Percentiles rank a stretch among this genome's conserved stretches.
Conservation (phyloP, 495 filamentous ascomycete genomes). For the Neurospora sp. region DNA sequence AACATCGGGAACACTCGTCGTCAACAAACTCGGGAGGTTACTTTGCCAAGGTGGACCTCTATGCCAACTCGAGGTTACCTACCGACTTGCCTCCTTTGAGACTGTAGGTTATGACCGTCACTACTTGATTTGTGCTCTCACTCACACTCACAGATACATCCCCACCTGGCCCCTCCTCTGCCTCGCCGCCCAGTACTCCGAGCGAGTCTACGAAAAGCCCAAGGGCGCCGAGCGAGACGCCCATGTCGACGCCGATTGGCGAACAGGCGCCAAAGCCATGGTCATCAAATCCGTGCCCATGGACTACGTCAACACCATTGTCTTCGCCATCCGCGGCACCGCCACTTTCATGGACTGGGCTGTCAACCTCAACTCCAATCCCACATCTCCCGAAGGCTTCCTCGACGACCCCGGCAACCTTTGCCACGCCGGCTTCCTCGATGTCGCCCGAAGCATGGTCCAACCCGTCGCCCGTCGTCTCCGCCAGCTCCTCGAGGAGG, state of each 20-base stretch:
- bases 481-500: slow-evolving; percentile 53
- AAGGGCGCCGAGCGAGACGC: slow-evolving; percentile 46
- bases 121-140: background rate
- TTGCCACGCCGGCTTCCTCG: slow-evolving; percentile 69
- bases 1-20: slow-evolving; percentile 28
- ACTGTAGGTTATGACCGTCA: slow-evolving; percentile 37
- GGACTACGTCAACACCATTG: slow-evolving; percentile 64
- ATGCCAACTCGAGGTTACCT: slow-evolving; percentile 68
- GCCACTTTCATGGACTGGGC: slow-evolving; percentile 77
- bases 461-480: slow-evolving; percentile 57
- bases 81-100: slow-evolving; percentile 52
- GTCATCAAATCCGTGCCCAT: slow-evolving; percentile 66
- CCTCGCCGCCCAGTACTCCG: slow-evolving; percentile 64
- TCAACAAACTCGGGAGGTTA: slow-evolving; percentile 35
- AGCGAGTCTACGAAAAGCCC: slow-evolving; percentile 58
- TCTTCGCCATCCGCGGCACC: slow-evolving; percentile 71
- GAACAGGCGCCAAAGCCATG: slow-evolving; percentile 69
- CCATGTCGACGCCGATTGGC: slow-evolving; percentile 59
- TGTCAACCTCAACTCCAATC: slow-evolving; percentile 61
- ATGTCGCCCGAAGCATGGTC: slow-evolving; percentile 67
- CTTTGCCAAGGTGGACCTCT: slow-evolving; percentile 69
- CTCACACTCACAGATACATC: slow-evolving; percentile 41
- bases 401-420: slow-evolving; percentile 65
- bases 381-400: slow-evolving; percentile 52
- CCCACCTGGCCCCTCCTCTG: slow-evolving; percentile 61